Conservation (phyloP, 768 basidiomycete genomes). For the Lactarius deliciosus region DNA sequence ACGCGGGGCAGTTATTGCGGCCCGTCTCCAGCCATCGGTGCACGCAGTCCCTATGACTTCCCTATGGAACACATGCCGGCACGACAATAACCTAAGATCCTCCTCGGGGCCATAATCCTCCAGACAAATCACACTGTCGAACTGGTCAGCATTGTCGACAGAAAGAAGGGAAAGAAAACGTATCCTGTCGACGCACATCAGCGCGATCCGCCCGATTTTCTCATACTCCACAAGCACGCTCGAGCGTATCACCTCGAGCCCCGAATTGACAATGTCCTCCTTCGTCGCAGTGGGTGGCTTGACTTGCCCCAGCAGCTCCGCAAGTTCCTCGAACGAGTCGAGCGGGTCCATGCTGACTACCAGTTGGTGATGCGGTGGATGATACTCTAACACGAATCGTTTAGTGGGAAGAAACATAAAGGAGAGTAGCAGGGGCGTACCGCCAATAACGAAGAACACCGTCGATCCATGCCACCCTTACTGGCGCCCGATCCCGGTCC, state of each 20-base stretch:
- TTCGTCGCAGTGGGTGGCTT: slow-evolving; percentile 81
- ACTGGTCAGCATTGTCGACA: background rate
- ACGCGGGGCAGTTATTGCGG: slow-evolving; percentile 89
- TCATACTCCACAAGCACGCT: slow-evolving; percentile 48
- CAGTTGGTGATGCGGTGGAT: slow-evolving; percentile 86
- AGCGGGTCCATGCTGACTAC: slow-evolving; percentile 73
- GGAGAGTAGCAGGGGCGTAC: background rate
- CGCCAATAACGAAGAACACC: slow-evolving; percentile 33
- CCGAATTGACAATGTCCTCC: slow-evolving; percentile 84
- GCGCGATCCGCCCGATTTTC: slow-evolving; percentile 38
- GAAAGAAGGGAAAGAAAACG: slow-evolving; percentile 33
- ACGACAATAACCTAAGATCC: slow-evolving; percentile 75
- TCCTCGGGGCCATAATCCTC: slow-evolving; percentile 81
- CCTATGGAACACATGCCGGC: slow-evolving; percentile 92
- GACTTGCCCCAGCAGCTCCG: slow-evolving; percentile 77
- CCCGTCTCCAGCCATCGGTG: slow-evolving; percentile 52
- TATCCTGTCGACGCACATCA: slow-evolving; percentile 81
- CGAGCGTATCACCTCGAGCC: slow-evolving; percentile 68
- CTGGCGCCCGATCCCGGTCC: background rate
- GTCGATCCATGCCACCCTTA: slow-evolving; percentile 41
- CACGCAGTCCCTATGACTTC: slow-evolving; percentile 77
- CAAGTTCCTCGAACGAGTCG: slow-evolving; percentile 83
- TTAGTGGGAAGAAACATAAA: background rate
- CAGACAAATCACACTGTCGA: slow-evolving; percentile 86
- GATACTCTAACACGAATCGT: slow-evolving; percentile 60